Percentiles rank a stretch among this genome's conserved stretches.
Conservation (phyloP, 768 basidiomycete species). For the Russula lepida region DNA sequence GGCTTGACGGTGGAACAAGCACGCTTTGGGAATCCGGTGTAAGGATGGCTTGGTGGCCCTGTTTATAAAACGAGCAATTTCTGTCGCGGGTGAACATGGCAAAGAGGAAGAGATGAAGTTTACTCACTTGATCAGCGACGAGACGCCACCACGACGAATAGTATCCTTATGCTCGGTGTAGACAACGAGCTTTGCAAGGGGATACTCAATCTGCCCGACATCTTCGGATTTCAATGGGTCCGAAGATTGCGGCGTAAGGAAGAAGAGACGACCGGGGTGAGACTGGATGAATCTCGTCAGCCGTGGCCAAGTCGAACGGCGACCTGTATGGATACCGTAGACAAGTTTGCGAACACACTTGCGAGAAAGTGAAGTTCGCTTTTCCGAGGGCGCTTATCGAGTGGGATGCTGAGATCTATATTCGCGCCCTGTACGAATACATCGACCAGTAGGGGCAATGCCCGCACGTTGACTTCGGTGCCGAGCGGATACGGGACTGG, state of each 20-base stretch:
- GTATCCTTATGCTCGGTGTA: constrained; percentile 88
- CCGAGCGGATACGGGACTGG: constrained; percentile 64
- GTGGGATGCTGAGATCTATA: constrained; percentile 41
- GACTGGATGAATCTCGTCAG: constrained; percentile 38
- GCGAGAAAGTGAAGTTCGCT: constrained; percentile 86
- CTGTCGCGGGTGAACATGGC: constrained; percentile 33
- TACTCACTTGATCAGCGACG: constrained; percentile 75
- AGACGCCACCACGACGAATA: constrained; percentile 81
- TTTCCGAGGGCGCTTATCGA: constrained; percentile 49
- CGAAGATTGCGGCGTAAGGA: constrained; percentile 57
- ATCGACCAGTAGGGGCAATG: constrained; percentile 78
- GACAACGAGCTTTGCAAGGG: constrained; percentile 68
- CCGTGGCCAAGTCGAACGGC: background rate
- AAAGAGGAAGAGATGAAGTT: background rate
- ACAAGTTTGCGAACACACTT: constrained; percentile 90
- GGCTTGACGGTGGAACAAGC: constrained; percentile 49
- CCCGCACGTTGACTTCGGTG: constrained; percentile 45
- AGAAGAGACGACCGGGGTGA: constrained; percentile 68
- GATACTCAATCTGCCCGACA: constrained; percentile 54
- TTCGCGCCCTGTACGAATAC: constrained; percentile 75
- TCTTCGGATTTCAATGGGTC: constrained; percentile 40
- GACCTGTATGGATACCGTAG: constrained; percentile 44
- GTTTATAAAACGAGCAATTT: constrained; percentile 67
- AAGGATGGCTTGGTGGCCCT: constrained; percentile 64
- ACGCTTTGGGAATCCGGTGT: constrained; percentile 51